A percentile compares a stretch with the other conserved stretches of the same genome.
Conservation (phyloP, 768 basidiomycete genomes). For the Amanita muscaria region DNA sequence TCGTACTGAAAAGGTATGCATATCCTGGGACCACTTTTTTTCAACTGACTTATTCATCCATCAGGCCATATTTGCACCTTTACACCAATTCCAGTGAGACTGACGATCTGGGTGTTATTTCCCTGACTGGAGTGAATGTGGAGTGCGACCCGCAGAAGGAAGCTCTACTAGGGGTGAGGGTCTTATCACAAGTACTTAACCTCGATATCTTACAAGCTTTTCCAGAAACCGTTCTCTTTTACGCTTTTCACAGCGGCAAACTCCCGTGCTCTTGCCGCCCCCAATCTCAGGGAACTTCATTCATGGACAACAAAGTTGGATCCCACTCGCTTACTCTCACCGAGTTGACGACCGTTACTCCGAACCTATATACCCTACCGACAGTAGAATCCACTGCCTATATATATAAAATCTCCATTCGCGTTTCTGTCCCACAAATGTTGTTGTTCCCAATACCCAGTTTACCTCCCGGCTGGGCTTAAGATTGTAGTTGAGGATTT, state of each 20-base stretch:
- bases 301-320: slow-evolving; percentile 82
- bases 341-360: slow-evolving; percentile 10
- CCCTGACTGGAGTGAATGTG: slow-evolving; percentile 76
- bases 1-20: slow-evolving; percentile 72
- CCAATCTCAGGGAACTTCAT: slow-evolving; percentile 72
- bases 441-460: too few relatives aligned
- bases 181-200: slow-evolving; percentile 1
- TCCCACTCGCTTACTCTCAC: slow-evolving; percentile 58
- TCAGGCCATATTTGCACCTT: slow-evolving; percentile 83
- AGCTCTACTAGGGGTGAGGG: slow-evolving; percentile 71
- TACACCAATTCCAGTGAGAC: slow-evolving; percentile 79
- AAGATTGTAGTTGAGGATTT: too few relatives aligned
- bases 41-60: neutral
- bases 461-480: too few relatives aligned
- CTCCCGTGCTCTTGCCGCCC: slow-evolving; percentile 82
- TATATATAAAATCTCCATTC: too few relatives aligned
- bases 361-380: too few relatives aligned
- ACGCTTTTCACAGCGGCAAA: slow-evolving; percentile 89
- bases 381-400: too few relatives aligned
- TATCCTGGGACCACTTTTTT: neutral
- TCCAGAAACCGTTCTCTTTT: slow-evolving; percentile 77
- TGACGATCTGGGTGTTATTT: slow-evolving; percentile 78
- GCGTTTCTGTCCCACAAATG: too few relatives aligned
- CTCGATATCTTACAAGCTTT: slow-evolving; percentile 8
- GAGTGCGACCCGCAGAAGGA: slow-evolving; percentile 86